These are phyloP conservation scores for Eucalyptus tenuipes DNA, from an alignment of 345 rosid species.

Conservation along the genomic window DNA sequence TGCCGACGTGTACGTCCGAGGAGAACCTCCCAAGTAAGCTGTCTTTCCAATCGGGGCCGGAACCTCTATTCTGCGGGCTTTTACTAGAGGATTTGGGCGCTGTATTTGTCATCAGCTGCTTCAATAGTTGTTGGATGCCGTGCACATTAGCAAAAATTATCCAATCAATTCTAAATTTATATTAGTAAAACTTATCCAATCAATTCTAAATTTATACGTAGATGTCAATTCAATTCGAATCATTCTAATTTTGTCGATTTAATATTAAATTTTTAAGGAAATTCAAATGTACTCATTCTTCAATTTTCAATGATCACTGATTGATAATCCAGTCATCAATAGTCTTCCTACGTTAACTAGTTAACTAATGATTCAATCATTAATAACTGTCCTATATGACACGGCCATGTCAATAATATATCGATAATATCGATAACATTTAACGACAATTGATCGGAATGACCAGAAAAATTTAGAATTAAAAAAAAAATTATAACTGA, in stretches of 20 bases:
- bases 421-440: fast-evolving
- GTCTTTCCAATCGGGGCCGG: fast-evolving
- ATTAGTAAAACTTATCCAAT: too few relatives aligned
- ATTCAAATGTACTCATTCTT: fast-evolving
- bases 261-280: fast-evolving
- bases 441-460: fast-evolving
- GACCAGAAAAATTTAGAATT: fast-evolving
- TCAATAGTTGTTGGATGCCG: fast-evolving
- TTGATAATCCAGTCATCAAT: fast-evolving
- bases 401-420: background rate
- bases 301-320: fast-evolving
- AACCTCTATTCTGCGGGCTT: background rate
- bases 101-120: background rate
- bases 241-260: fast-evolving
- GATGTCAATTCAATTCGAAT: fast-evolving
- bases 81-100: background rate
- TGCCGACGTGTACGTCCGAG: background rate
- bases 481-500: too few relatives aligned
- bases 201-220: fast-evolving
- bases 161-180: too few relatives aligned
- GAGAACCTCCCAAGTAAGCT: background rate
- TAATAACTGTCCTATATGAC: too few relatives aligned
- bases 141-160: background rate
- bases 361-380: too few relatives aligned
- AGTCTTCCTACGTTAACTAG: too few relatives aligned